These are phyloP conservation scores for Adansonia madagascariensis DNA, from an alignment of 441 rosid species.

Conservation along the genomic window DNA sequence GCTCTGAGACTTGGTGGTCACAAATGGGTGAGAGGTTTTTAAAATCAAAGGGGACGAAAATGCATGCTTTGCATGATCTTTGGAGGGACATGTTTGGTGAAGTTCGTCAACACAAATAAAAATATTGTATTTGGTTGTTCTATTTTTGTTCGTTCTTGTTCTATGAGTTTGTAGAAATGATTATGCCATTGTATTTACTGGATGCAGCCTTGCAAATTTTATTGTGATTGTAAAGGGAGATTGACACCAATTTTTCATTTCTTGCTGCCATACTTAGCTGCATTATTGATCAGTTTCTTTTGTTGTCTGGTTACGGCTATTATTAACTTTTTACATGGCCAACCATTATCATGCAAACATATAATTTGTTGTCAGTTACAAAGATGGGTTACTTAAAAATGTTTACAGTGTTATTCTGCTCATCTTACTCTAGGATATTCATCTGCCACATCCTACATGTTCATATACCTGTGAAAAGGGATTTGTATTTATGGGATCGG, in stretches of 20 bases:
- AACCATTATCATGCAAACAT: not conserved
- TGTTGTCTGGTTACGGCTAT: not conserved
- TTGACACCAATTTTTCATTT: not conserved
- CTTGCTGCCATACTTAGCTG: not conserved
- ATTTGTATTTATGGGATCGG: not conserved
- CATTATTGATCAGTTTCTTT: not conserved
- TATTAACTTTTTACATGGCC: not conserved
- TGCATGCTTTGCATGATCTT: slow-evolving; percentile 2
- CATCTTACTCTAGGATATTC: not conserved
- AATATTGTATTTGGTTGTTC: not conserved
- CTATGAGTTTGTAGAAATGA: not conserved
- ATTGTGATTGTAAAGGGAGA: slow-evolving; percentile 7
- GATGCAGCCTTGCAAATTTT: not conserved
- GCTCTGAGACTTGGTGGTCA: not conserved
- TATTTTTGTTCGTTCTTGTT: not conserved
- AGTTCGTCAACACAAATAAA: not conserved
- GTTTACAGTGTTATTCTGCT: not conserved
- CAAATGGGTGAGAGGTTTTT: slow-evolving; percentile 16
- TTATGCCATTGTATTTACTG: not conserved
- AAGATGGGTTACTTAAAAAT: not conserved
- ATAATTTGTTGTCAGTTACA: not conserved
- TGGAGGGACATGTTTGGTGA: slow-evolving; percentile 12
- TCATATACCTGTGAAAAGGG: not conserved
- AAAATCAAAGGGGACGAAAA: slow-evolving; percentile 13
- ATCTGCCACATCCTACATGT: not conserved